Evolutionary conservation across 2,329 filamentous ascomycete genomes (phyloP).

Genomic region (Periconia macrospinosa): DNA sequence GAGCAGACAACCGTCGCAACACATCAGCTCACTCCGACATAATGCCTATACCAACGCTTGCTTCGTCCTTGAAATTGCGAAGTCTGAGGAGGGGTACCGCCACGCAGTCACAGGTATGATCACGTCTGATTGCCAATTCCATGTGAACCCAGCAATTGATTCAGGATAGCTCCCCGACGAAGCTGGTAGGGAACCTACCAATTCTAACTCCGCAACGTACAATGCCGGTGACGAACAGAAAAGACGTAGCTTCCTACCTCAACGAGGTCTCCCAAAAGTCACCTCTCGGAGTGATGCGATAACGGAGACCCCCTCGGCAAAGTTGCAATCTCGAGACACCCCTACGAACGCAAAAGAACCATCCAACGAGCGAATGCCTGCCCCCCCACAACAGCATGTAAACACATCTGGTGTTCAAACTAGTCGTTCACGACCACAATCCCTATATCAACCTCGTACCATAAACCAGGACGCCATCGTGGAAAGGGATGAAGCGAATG

Average conservation of each 20-base stretch:
- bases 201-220: neutral
- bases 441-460: conserved; percentile 30
- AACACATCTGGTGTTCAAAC: conserved; percentile 7
- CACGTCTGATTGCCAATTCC: neutral
- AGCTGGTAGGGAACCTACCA: neutral
- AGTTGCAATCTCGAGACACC: neutral
- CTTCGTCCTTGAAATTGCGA: conserved; percentile 19
- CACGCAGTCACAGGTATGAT: conserved; percentile 11
- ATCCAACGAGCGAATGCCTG: neutral
- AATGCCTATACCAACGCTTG: conserved; percentile 27
- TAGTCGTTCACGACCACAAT: conserved; percentile 31
- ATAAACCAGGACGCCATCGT: conserved; percentile 8
- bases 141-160: neutral
- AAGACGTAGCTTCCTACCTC: conserved; percentile 35
- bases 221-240: conserved; percentile 10
- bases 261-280: conserved; percentile 31
- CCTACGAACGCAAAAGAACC: neutral
- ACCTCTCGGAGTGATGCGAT: conserved; percentile 4
- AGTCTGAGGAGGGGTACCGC: conserved; percentile 15
- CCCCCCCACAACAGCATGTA: neutral
- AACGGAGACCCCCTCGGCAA: conserved; percentile 1
- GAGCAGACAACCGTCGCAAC: neutral
- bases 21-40: neutral
- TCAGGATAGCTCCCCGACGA: conserved; percentile 1
- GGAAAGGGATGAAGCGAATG: conserved; percentile 8